A percentile compares a stretch with the other conserved stretches of the same genome.
phyloP scores from a whole-genome alignment of 2,329 filamentous ascomycete species.

The Mollisiaceae sp. region DNA sequence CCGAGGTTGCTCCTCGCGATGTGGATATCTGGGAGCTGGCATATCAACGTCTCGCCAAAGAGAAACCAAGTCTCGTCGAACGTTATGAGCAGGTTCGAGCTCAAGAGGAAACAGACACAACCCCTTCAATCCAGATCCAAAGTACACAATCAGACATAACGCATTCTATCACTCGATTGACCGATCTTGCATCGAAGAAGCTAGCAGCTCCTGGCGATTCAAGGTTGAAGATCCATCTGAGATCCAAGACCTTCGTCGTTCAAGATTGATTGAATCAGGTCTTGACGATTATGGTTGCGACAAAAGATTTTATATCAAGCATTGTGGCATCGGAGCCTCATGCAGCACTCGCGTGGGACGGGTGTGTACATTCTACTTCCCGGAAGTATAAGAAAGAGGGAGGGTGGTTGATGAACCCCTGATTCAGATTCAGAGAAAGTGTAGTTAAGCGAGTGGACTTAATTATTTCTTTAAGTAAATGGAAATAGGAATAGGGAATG shows the following conservation, averaged over 20 bases:
- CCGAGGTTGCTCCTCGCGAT: neutral
- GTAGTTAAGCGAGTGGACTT: too few relatives aligned
- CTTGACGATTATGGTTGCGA: neutral
- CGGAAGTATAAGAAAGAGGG: too few relatives aligned
- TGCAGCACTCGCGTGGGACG: neutral
- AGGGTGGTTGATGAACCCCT: too few relatives aligned
- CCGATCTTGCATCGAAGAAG: conserved; percentile 1
- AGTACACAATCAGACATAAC: neutral
- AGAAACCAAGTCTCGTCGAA: neutral
- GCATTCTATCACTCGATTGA: neutral
- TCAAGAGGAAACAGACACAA: neutral
- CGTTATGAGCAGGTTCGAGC: neutral
- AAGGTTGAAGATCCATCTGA: conserved; percentile 4
- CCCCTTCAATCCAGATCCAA: neutral
- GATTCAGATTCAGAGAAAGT: too few relatives aligned
- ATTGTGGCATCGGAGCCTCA: neutral
- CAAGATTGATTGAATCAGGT: conserved; percentile 7
- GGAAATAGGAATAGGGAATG: too few relatives aligned
- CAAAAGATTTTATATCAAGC: conserved; percentile 6
- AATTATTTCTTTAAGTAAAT: too few relatives aligned
- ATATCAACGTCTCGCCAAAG: neutral
- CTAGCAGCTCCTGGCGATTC: conserved; percentile 1
- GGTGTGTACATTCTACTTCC: conserved; percentile 4
- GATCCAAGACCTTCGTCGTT: conserved; percentile 2
- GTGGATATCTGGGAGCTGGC: neutral